Evolutionary conservation across 345 rosid species (phyloP).

Genomic region (Aurinia saxatilis): DNA sequence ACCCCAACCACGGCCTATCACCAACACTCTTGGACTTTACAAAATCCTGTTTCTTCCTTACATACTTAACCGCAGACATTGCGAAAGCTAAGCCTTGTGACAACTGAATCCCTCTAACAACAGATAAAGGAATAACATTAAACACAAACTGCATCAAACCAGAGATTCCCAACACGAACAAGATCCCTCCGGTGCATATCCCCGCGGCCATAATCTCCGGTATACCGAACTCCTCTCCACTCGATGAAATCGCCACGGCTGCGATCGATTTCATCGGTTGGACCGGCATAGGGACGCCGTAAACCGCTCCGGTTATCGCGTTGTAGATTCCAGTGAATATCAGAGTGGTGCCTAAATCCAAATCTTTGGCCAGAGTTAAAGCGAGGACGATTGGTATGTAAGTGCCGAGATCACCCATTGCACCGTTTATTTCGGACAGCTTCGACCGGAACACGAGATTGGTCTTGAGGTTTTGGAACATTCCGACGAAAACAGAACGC

Average conservation of each 20-base stretch:
- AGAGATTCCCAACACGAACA: constrained; percentile 55
- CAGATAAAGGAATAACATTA: constrained; percentile 51
- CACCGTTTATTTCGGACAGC: constrained; percentile 71
- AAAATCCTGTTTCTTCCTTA: constrained; percentile 53
- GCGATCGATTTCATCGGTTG: constrained; percentile 89
- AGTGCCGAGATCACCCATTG: constrained; percentile 87
- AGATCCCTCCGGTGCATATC: constrained; percentile 58
- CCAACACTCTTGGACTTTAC: constrained; percentile 52
- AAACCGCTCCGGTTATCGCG: constrained; percentile 58
- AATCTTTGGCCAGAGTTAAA: constrained; percentile 64
- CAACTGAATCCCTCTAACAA: constrained; percentile 80
- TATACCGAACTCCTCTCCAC: constrained; percentile 41
- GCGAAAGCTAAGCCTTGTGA: constrained; percentile 83
- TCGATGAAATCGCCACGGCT: constrained; percentile 56
- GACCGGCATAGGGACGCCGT: constrained; percentile 92
- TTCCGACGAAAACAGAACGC: constrained; percentile 10
- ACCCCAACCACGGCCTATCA: constrained; percentile 60
- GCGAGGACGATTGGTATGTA: constrained; percentile 83
- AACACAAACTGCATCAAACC: constrained; percentile 75
- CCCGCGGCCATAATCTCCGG: constrained; percentile 82
- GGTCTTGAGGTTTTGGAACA: constrained; percentile 31
- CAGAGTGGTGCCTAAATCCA: constrained; percentile 70
- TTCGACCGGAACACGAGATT: constrained; percentile 51
- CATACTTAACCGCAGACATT: constrained; percentile 66
- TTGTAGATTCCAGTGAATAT: constrained; percentile 74